Evolutionary conservation across 495 filamentous ascomycete genomes (phyloP).

Genomic region (Trichoderma parareesei): DNA sequence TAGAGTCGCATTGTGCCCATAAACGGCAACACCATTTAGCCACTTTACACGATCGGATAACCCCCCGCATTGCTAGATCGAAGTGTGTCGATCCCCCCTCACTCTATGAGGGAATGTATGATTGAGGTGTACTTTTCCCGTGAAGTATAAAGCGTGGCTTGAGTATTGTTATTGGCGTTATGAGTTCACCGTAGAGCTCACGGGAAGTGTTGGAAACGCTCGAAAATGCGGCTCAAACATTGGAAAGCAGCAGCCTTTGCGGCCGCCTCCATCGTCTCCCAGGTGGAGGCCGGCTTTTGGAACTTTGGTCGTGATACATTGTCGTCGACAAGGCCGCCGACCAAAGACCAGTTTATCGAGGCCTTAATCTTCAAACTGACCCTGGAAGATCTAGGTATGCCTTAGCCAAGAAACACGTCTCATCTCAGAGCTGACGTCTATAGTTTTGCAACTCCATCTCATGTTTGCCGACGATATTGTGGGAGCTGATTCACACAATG

Average conservation of each 20-base stretch:
- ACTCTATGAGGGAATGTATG: neutral
- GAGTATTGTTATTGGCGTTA: no score
- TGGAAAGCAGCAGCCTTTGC: neutral
- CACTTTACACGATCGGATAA: neutral
- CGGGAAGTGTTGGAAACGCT: no score
- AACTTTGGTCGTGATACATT: neutral
- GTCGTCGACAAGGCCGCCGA: neutral
- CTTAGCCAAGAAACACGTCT: neutral
- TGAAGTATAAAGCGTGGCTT: neutral
- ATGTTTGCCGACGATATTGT: constrained; percentile 38
- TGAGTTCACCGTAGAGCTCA: no score
- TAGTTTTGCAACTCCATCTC: constrained; percentile 33
- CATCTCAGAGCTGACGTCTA: no score
- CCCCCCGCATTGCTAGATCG: neutral
- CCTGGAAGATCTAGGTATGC: constrained; percentile 23
- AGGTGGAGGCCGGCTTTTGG: neutral
- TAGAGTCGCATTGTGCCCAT: neutral
- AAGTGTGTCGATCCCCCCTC: neutral
- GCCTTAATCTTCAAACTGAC: constrained; percentile 24
- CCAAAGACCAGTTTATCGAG: constrained; percentile 21
- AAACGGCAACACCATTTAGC: neutral
- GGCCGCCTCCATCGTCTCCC: neutral
- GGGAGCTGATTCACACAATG: constrained; percentile 31
- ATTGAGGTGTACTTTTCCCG: no score
- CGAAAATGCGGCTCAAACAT: neutral